Evolutionary conservation across 371 early-diverging fungal genomes (phyloP), one percentile per base, ranked within the genome.

Genomic region (Actinomucor elegans): DNA sequence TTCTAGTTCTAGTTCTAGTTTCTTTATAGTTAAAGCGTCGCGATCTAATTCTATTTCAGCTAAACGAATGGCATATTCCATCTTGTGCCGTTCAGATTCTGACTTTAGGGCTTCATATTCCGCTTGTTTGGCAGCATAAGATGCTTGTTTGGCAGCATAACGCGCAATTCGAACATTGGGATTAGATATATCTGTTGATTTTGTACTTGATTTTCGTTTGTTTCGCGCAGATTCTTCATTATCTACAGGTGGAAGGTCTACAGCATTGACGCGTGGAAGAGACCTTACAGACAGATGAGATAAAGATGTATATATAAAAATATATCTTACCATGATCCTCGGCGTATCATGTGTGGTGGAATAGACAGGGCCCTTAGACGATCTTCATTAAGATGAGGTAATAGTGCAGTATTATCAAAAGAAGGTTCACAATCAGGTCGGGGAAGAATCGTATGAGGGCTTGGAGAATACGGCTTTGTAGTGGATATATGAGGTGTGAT

Each of bases 11-110:
- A 61, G 50, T 34, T 61, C 55, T 10, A 61, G 17, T 34, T 41
- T 61, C 15, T 55, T 61, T 7, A 61, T 28, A 15, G 40, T 23
- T 14, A 61, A 31, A 21, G 36, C 34, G 35, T 61, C 61, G 12
- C 56, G 55, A 28, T 61, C 56, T n/a, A 52, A 29, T 35, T 61
- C 51, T 33, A 61, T 55, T 51, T 55, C 38, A 37, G 61, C 61
- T 11, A 61, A 37, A 27, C 35, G 45, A 34, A 61, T 47, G 6
- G 55, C 55, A 46, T 46, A 46, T 51, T 61, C 49, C 61, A 55
- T 55, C 15, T 61, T 61, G 8, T 21, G n/a, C 21, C 33, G 36
- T 41, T 61, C 61, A 41, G 38, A 31, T 26, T 55, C 55, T 37
- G 61, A 36, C 48, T 36, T 47, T 11, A 45, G 6, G 5, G 61